Conservation (phyloP, 2,329 filamentous ascomycete genomes). For the Capronia americana region DNA sequence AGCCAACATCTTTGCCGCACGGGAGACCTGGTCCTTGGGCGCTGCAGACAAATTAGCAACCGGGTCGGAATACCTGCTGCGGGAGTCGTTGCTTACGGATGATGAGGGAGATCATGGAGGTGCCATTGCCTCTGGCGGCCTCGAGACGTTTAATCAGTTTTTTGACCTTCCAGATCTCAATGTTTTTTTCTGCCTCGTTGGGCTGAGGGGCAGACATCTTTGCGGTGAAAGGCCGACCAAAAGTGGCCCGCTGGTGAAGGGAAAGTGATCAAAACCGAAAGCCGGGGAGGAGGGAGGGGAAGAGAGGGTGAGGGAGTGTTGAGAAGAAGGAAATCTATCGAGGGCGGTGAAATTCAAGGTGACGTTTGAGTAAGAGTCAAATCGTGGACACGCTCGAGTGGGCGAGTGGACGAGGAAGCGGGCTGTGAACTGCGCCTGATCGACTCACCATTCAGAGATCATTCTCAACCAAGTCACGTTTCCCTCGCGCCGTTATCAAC, state of each 20-base stretch:
- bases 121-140: slow-evolving; percentile 96
- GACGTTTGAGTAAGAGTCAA: slow-evolving; percentile 28
- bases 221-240: slow-evolving; percentile 27
- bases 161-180: slow-evolving; percentile 91
- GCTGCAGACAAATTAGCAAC: slow-evolving; percentile 58
- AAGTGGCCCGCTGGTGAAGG: slow-evolving; percentile 27
- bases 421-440: slow-evolving; percentile 4
- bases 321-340: slow-evolving; percentile 6
- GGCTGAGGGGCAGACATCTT: slow-evolving; percentile 86
- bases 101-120: slow-evolving; percentile 99
- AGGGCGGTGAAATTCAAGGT: slow-evolving; percentile 23
- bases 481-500: neutral
- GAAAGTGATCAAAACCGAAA: slow-evolving; percentile 9
- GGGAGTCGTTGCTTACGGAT: slow-evolving; percentile 72
- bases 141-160: slow-evolving; percentile 99
- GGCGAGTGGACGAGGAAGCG: neutral
- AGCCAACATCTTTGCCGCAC: slow-evolving; percentile 98
- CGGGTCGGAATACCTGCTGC: neutral
- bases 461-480: neutral
- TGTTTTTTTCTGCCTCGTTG: slow-evolving; percentile 98
- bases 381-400: slow-evolving; percentile 15
- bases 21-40: slow-evolving; percentile 96
- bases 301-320: slow-evolving; percentile 7
- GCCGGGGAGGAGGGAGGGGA: slow-evolving; percentile 8
- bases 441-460: neutral